Evolutionary conservation across 306 rosid species (phyloP), one percentile per base, ranked within the genome.

Genomic region (Senna tora): DNA sequence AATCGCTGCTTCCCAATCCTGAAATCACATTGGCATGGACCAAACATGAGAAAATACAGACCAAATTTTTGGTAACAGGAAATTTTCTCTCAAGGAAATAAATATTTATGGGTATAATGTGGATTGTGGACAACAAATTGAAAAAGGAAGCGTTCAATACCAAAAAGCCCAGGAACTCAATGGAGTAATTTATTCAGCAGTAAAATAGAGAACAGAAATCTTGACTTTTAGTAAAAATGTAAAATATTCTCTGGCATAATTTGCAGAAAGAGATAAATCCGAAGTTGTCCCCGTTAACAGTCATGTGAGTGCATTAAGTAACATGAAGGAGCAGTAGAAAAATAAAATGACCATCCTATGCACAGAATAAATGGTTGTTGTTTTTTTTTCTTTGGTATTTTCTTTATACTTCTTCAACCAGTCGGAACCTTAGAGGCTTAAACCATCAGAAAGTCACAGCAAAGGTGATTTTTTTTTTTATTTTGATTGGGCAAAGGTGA

Each of bases 1-100:
- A 88, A 75, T 74, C 88, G 82, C 85, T 91, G 97, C 84, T 91
- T 91, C 65, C 82, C 83, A 47, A 80, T 80, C 83, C 97, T 91
- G 82, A 73, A 45, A 75, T 56, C 67, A 21, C 53, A 70, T 28
- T 28, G 36, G 50, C 45, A 43, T 19, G 30, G 33, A 28, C 9
- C 32, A 50, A 50, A 57, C 53, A 68, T 52, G 22, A 71, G 36
- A 72, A 38, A 16, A 9, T 47, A 64, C 25, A 57, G 33, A 67
- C 20, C 56, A 79, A 47, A 15, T 15, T 47, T 45, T 50, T 50
- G 55, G 55, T 6, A 5, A 50, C 55, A 16, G 21, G 20, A 50
- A 50, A 16, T n/a, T 50, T 16, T n/a, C 7, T 50, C 11, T 16
- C 55, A 16, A n/a, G 53, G 55, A 50, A 16, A 17, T 6, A 16